Conservation (phyloP, 805 yeast genomes). For the Yarrowia sp. region DNA sequence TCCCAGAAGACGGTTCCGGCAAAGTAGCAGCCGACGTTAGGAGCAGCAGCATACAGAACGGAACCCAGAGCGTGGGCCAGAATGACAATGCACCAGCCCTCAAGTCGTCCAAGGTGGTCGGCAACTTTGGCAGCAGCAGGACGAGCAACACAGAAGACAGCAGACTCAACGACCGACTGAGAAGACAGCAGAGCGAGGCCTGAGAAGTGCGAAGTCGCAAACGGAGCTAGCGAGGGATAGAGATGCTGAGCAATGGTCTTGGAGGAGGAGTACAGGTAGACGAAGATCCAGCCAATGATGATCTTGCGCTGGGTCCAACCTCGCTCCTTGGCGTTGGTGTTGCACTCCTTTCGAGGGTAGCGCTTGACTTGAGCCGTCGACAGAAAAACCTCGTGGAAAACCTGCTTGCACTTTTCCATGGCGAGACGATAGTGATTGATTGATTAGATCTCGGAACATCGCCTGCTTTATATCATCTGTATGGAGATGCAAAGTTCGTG, state of each 20-base stretch:
- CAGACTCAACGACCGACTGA: slow-evolving; percentile 8
- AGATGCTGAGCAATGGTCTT: slow-evolving; percentile 16
- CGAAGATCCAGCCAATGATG: slow-evolving; percentile 20
- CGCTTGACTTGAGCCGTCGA: neutral
- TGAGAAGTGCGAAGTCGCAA: neutral
- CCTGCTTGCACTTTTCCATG: slow-evolving; percentile 1
- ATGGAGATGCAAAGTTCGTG: neutral
- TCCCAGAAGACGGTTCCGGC: slow-evolving; percentile 15
- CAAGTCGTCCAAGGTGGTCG: neutral
- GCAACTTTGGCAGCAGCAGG: slow-evolving; percentile 12
- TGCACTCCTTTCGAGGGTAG: slow-evolving; percentile 2
- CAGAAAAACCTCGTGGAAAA: neutral
- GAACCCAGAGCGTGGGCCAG: slow-evolving; percentile 6
- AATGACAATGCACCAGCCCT: slow-evolving; percentile 1
- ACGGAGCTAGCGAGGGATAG: slow-evolving; percentile 1
- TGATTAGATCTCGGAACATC: neutral
- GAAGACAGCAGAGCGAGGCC: slow-evolving; percentile 7
- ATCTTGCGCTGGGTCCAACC: slow-evolving; percentile 8
- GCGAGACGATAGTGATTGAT: neutral
- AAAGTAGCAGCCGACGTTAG: slow-evolving; percentile 5
- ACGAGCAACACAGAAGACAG: slow-evolving; percentile 1
- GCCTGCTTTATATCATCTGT: neutral
- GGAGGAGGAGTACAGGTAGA: neutral
- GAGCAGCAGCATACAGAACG: slow-evolving; percentile 9
- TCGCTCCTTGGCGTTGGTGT: slow-evolving; percentile 18